phyloP scores from a whole-genome alignment of 2,329 filamentous ascomycete species.

The Beauveria sp. region DNA sequence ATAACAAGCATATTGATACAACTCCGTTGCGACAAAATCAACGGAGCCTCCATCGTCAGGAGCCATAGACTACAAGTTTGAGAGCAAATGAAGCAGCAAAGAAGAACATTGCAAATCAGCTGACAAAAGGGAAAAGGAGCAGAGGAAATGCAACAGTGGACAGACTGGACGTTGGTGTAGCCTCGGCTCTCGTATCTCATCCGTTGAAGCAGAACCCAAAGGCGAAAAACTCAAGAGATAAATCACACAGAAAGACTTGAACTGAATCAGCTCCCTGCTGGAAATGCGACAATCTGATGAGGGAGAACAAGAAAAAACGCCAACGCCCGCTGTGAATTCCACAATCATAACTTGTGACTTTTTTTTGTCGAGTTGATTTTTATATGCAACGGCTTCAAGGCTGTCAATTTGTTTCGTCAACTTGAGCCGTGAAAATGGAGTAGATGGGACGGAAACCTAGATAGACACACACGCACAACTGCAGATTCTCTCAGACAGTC shows the following conservation, averaged over 20 bases:
- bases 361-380: conserved; percentile 19
- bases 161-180: conserved; percentile 22
- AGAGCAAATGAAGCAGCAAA: background rate
- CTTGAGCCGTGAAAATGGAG: conserved; percentile 15
- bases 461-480: background rate
- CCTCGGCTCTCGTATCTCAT: conserved; percentile 35
- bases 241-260: conserved; percentile 17
- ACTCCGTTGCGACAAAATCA: background rate
- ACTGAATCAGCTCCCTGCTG: conserved; percentile 23
- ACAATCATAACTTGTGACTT: conserved; percentile 14
- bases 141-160: conserved; percentile 19
- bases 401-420: conserved; percentile 14
- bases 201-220: conserved; percentile 27
- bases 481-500: conserved; percentile 42
- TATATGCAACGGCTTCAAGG: conserved; percentile 3
- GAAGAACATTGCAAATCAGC: conserved; percentile 4
- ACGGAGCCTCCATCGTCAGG: background rate
- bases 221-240: conserved; percentile 33
- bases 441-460: background rate
- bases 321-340: conserved; percentile 20
- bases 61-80: conserved; percentile 1
- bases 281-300: conserved; percentile 42
- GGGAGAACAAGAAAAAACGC: conserved; percentile 32
- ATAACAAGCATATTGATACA: conserved; percentile 8
- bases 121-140: conserved; percentile 19